Conservation (phyloP, 2,329 filamentous ascomycete genomes). For the Arthrobotrys sinensis region DNA sequence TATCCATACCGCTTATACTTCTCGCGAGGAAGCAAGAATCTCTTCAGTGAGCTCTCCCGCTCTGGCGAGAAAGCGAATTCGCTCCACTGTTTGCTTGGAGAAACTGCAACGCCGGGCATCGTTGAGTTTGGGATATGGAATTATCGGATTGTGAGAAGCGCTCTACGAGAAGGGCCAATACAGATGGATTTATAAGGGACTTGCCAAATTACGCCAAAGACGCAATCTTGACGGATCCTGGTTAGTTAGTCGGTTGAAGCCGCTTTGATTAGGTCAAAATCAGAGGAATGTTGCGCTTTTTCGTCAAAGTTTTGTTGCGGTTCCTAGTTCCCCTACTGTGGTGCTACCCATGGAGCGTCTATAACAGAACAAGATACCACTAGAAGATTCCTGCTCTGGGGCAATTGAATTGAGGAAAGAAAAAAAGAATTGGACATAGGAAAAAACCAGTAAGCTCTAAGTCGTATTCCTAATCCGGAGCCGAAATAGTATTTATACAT, state of each 20-base stretch:
- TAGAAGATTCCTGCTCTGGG: neutral
- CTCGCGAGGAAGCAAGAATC: slow-evolving; percentile 32
- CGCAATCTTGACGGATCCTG: slow-evolving; percentile 10
- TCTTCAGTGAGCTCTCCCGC: slow-evolving; percentile 19
- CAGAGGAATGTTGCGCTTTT: neutral
- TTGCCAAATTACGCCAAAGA: slow-evolving; percentile 19
- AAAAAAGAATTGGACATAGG: too few relatives aligned
- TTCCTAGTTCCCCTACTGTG: neutral
- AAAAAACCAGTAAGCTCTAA: neutral
- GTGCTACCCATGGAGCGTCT: neutral
- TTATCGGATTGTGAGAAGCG: neutral
- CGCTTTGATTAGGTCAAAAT: slow-evolving; percentile 11
- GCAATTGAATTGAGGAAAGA: neutral
- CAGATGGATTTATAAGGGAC: neutral
- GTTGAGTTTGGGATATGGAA: neutral
- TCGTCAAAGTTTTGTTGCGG: slow-evolving; percentile 5
- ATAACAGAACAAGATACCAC: slow-evolving; percentile 9
- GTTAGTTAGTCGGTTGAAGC: slow-evolving; percentile 5
- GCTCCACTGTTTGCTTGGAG: slow-evolving; percentile 26
- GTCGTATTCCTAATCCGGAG: neutral
- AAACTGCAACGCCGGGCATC: slow-evolving; percentile 39
- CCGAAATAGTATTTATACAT: slow-evolving; percentile 7
- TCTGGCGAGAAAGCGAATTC: slow-evolving; percentile 40
- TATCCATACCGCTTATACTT: slow-evolving; percentile 53
- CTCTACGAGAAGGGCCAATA: neutral